Percentiles rank a stretch among this genome's conserved stretches.
phyloP scores from a whole-genome alignment of 192 early-diverging fungal species.

The Podila clonocystis region DNA sequence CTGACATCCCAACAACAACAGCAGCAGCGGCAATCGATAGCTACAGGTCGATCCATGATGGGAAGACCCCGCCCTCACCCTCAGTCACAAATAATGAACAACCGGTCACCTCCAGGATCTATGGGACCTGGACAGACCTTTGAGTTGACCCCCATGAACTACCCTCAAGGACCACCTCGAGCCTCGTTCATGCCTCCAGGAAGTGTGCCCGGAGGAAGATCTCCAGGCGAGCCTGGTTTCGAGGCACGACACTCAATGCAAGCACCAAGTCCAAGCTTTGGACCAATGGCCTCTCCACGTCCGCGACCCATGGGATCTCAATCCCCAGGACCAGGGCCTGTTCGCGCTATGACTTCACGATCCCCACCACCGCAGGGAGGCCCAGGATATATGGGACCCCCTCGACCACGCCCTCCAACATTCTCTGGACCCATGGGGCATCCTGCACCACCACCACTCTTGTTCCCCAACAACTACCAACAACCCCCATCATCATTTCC shows the following conservation, averaged over 20 bases:
- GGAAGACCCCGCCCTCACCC: slow-evolving; percentile 30
- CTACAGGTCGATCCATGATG: not conserved
- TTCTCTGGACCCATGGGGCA: slow-evolving; percentile 4
- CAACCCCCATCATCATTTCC: slow-evolving; percentile 19
- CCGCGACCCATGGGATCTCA: slow-evolving; percentile 21
- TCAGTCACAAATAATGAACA: slow-evolving; percentile 12
- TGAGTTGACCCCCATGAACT: slow-evolving; percentile 25
- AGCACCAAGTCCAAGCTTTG: slow-evolving; percentile 5
- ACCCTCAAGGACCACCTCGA: not conserved
- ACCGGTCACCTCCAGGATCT: slow-evolving; percentile 12
- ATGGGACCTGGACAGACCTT: slow-evolving; percentile 26
- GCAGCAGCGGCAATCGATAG: slow-evolving; percentile 28
- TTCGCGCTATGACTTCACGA: slow-evolving; percentile 4
- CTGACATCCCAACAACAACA: slow-evolving; percentile 19
- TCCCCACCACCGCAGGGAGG: slow-evolving; percentile 2
- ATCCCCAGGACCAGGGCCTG: not conserved
- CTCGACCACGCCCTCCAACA: slow-evolving; percentile 13
- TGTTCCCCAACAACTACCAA: slow-evolving; percentile 20
- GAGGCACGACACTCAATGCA: slow-evolving; percentile 26
- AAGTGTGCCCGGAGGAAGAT: not conserved
- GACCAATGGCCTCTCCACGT: slow-evolving; percentile 4
- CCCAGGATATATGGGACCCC: not conserved
- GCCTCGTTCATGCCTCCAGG: not conserved
- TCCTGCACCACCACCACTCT: slow-evolving; percentile 6
- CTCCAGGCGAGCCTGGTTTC: slow-evolving; percentile 3